Evolutionary conservation across 1,284 basidiomycete species (phyloP).

Genomic region (Peniophora sp.): DNA sequence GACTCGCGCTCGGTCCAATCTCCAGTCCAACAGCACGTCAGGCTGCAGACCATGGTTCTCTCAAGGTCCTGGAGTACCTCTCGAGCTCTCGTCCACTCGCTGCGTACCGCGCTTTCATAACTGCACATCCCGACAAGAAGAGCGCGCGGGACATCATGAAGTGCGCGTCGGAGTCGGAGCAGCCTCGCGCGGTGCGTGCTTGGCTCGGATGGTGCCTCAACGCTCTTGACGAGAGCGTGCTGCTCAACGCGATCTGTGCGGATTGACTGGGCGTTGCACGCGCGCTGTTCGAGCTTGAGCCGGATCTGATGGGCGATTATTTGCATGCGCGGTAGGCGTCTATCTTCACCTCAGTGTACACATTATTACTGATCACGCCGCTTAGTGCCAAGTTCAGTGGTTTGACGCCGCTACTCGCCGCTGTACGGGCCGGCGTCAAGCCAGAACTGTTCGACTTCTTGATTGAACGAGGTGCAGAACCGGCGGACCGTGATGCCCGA

Average conservation of each 20-base stretch:
- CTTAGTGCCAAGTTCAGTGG: slow-evolving; percentile 38
- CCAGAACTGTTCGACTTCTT: slow-evolving; percentile 40
- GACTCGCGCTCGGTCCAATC: slow-evolving; percentile 18
- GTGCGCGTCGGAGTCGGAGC: slow-evolving; percentile 10
- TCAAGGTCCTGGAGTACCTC: slow-evolving; percentile 39
- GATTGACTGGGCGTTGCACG: slow-evolving; percentile 30
- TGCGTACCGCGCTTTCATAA: slow-evolving; percentile 20
- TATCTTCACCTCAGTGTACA: background rate
- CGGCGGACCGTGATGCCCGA: slow-evolving; percentile 31
- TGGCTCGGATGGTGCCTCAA: slow-evolving; percentile 42
- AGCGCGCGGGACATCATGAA: slow-evolving; percentile 29
- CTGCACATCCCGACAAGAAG: slow-evolving; percentile 26
- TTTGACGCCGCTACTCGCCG: slow-evolving; percentile 34
- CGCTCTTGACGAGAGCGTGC: slow-evolving; percentile 38
- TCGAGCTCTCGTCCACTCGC: slow-evolving; percentile 21
- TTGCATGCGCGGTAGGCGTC: slow-evolving; percentile 33
- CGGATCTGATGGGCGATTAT: slow-evolving; percentile 28
- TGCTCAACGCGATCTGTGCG: slow-evolving; percentile 32
- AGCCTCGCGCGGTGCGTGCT: slow-evolving; percentile 33
- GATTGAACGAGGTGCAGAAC: slow-evolving; percentile 36
- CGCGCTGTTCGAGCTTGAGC: slow-evolving; percentile 30
- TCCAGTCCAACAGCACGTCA: slow-evolving; percentile 21
- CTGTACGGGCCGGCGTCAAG: slow-evolving; percentile 23
- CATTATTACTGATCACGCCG: slow-evolving; percentile 3
- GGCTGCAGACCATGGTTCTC: slow-evolving; percentile 26